A percentile compares a stretch with the other conserved stretches of the same genome.
phyloP scores from a whole-genome alignment of 2,329 filamentous ascomycete genomes.

The Phaeophleospora eucalypticola region DNA sequence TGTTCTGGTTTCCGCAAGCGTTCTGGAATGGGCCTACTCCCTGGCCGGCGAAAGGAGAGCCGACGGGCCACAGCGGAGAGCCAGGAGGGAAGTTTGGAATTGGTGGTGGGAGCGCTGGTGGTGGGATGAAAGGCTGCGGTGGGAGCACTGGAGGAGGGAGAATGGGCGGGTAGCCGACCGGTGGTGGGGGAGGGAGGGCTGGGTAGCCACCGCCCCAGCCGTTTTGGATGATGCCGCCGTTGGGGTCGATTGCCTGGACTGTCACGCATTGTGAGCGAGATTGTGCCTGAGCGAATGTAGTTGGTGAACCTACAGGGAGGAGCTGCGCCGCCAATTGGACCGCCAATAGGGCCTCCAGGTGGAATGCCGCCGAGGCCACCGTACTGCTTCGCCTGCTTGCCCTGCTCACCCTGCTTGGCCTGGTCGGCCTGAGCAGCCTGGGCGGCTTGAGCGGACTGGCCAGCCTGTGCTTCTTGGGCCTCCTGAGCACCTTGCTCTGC shows the following conservation, averaged over 20 bases:
- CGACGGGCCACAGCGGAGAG: background rate
- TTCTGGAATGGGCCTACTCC: background rate
- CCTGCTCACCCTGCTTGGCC: background rate
- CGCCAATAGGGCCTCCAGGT: background rate
- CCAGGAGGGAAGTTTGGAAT: background rate
- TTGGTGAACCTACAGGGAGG: background rate
- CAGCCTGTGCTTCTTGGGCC: conserved; percentile 1
- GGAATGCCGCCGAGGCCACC: background rate
- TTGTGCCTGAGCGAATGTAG: background rate
- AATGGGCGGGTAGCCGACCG: too few species aligned
- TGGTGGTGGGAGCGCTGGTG: background rate
- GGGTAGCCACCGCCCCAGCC: background rate
- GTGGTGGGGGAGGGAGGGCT: background rate
- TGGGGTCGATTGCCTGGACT: background rate
- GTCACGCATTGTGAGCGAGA: too few species aligned
- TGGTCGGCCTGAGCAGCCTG: background rate
- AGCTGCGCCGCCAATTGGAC: background rate
- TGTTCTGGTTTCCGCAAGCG: background rate
- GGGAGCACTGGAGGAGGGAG: background rate
- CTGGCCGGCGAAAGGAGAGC: conserved; percentile 2
- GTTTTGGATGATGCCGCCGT: background rate
- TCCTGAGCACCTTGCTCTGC: conserved; percentile 2
- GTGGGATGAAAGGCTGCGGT: background rate
- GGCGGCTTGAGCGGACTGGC: background rate
- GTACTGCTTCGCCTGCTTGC: too few species aligned